Base-by-base conservation (phyloP, 306 rosid genomes). In the Quercus variabilis region DNA sequence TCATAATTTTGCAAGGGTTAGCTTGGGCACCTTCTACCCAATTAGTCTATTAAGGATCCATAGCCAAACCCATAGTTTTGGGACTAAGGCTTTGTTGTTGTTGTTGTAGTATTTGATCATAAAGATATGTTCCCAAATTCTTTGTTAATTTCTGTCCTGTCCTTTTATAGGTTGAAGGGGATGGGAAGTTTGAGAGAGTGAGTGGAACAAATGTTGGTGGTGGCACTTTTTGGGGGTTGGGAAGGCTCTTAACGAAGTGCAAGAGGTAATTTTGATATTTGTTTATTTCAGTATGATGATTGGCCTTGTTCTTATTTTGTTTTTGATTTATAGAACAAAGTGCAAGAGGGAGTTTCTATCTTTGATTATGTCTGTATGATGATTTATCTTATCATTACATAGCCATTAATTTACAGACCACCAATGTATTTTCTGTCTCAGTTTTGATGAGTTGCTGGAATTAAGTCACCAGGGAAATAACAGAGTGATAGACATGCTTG, bases 131-230 rank as follows among this genome's bases (percentile, higher is more conserved):
- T 13, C 1, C 28, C 19, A 51, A 65, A 52, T 73, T 75, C 3
- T 49, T 23, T 68, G 59, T 56, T 78, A 30, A 75, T 78, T 21
- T 79, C 52, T 74, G 52, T 77, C 51, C 64, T 81, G 70, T 75
- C 77, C 75, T 80, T 78, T 51, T 74, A 58, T 83, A 95, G 98
- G 99, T 95, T 72, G 99, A 95, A 69, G 97, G 97, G 71, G 89
- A 88, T 74, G 98, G 97, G 63, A 86, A 93, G 71, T 93, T 85
- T 82, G 97, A 95, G 91, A 84, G 98, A 79, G 99, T 95, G 58
- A 93, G 99, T 80, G 99, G 99, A 86, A 95, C 99, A 54, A 93
- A 86, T 85, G 89, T 93, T 74, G 99, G 99, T 60, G 99, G 99
- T 52, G 98, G 99, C 74, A 93, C 99, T 65, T 95, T 95, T 88